phyloP scores from a whole-genome alignment of 169 alveolate genomes.

The Plasmodium cynomolgi region DNA sequence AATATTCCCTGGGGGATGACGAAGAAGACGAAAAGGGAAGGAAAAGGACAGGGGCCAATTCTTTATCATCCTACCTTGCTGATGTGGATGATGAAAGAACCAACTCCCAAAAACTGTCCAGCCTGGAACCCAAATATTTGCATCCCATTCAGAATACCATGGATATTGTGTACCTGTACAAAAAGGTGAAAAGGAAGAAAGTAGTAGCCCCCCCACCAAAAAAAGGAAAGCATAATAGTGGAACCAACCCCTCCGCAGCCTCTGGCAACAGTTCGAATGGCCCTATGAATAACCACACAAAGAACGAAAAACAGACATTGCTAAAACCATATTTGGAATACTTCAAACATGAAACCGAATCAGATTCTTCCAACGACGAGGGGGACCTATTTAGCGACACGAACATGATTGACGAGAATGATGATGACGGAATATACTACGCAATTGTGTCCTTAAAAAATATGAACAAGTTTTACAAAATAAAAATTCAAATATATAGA shows the following conservation, averaged over 20 bases:
- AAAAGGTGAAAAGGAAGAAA: constrained; percentile 27
- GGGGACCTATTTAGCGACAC: constrained; percentile 72
- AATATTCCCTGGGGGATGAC: constrained; percentile 9
- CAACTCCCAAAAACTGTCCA: constrained; percentile 27
- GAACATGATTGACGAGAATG: constrained; percentile 57
- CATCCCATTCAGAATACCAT: constrained; percentile 47
- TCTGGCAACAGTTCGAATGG: background rate
- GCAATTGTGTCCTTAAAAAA: constrained; percentile 74
- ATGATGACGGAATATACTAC: constrained; percentile 76
- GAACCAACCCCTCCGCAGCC: background rate
- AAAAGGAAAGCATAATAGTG: constrained; percentile 6
- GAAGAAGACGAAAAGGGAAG: background rate
- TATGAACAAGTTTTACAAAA: constrained; percentile 75
- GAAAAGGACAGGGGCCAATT: background rate
- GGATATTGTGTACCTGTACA: constrained; percentile 68
- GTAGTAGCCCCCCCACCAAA: background rate
- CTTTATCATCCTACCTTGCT: background rate
- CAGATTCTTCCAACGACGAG: constrained; percentile 57
- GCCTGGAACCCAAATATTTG: constrained; percentile 46
- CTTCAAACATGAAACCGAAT: constrained; percentile 48
- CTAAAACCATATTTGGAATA: constrained; percentile 53
- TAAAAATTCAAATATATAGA: constrained; percentile 54
- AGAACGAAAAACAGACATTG: constrained; percentile 32
- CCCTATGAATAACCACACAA: background rate
- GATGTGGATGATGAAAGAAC: constrained; percentile 12